These are phyloP conservation scores for Rhexocercosporidium sp. DNA, from an alignment of 2,329 filamentous ascomycete species.

Conservation along the genomic window DNA sequence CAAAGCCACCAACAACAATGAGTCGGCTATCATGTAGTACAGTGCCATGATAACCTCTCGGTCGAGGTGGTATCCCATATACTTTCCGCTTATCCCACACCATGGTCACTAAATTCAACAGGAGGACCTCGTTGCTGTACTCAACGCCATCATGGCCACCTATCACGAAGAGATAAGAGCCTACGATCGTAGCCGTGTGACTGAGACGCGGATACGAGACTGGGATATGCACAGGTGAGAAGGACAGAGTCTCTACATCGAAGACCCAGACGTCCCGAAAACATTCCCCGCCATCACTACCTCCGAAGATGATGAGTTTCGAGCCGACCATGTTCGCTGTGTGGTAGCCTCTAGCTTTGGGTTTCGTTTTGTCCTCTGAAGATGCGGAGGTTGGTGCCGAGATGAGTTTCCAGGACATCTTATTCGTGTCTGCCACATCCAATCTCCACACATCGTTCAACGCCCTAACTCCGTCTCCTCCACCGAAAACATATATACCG, in stretches of 20 bases:
- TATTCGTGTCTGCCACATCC: constrained; percentile 67
- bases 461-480: constrained; percentile 71
- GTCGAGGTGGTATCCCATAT: constrained; percentile 66
- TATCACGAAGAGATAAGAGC: constrained; percentile 72
- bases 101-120: constrained; percentile 75
- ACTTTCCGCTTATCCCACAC: constrained; percentile 72
- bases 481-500: constrained; percentile 74
- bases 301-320: constrained; percentile 75
- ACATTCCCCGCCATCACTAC: constrained; percentile 73
- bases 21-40: constrained; percentile 70
- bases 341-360: constrained; percentile 72
- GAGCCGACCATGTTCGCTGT: constrained; percentile 75
- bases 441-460: constrained; percentile 76
- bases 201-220: constrained; percentile 68
- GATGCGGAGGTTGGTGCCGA: constrained; percentile 51
- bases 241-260: constrained; percentile 66
- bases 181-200: constrained; percentile 72
- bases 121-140: constrained; percentile 71
- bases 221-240: constrained; percentile 64
- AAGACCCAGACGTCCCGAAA: constrained; percentile 78
- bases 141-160: constrained; percentile 73
- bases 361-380: constrained; percentile 52
- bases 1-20: constrained; percentile 69
- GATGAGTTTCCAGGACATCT: constrained; percentile 72
- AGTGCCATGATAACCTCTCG: constrained; percentile 70